Evolutionary conservation across 2,329 filamentous ascomycete species (phyloP).

Genomic region (Diaporthe helianthi): DNA sequence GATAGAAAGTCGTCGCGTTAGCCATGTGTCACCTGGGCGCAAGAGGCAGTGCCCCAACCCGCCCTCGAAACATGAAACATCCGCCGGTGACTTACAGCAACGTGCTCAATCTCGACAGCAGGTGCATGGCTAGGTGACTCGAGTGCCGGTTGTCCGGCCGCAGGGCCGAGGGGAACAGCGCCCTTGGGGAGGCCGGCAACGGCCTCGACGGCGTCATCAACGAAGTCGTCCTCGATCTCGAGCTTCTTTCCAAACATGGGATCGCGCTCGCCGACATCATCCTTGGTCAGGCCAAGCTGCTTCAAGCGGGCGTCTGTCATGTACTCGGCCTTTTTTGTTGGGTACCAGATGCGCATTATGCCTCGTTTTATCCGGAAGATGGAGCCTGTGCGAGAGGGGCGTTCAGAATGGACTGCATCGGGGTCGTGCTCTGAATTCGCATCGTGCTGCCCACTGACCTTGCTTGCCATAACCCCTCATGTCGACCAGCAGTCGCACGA

Average conservation of each 20-base stretch:
- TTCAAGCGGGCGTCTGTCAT: constrained; percentile 43
- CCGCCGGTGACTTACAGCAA: constrained; percentile 32
- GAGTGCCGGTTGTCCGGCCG: not conserved
- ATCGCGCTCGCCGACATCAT: constrained; percentile 43
- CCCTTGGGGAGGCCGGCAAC: constrained; percentile 17
- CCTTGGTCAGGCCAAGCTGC: constrained; percentile 41
- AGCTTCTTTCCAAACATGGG: constrained; percentile 38
- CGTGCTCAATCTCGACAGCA: constrained; percentile 30
- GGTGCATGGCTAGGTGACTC: constrained; percentile 14
- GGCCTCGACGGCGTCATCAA: constrained; percentile 31
- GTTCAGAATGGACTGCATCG: not conserved
- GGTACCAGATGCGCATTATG: constrained; percentile 48
- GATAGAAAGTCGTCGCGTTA: constrained; percentile 4
- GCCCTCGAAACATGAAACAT: not conserved
- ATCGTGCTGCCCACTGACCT: constrained; percentile 43
- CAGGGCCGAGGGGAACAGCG: not conserved
- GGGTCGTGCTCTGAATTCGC: not conserved
- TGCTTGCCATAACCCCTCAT: constrained; percentile 47
- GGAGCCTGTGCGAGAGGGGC: constrained; percentile 37
- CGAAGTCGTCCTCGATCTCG: constrained; percentile 6
- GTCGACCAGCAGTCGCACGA: constrained; percentile 52
- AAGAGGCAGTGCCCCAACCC: not conserved
- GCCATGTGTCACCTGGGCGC: not conserved
- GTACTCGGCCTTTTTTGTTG: constrained; percentile 45
- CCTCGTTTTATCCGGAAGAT: constrained; percentile 45